Percentiles rank a stretch among this genome's conserved stretches.
phyloP scores from a whole-genome alignment of 2,329 filamentous ascomycete genomes.

The Exophiala alcalophila region DNA sequence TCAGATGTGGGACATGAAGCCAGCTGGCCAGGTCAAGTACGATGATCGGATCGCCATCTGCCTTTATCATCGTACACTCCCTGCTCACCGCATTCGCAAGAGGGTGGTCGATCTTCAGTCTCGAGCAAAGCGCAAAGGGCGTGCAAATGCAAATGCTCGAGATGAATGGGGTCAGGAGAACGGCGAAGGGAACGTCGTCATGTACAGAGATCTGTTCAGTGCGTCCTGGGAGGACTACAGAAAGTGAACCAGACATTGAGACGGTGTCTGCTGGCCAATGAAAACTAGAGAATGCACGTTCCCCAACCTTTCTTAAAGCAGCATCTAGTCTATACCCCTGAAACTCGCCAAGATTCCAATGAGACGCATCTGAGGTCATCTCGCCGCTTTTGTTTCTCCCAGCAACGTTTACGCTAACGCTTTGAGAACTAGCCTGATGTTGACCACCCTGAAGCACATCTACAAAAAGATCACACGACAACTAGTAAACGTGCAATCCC shows the following conservation, averaged over 20 bases:
- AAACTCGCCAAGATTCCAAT: constrained; percentile 1
- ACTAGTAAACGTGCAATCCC: constrained; percentile 10
- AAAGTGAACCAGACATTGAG: constrained; percentile 9
- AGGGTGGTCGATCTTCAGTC: background rate
- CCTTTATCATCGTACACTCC: constrained; percentile 6
- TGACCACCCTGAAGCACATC: no score
- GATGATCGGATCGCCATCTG: constrained; percentile 7
- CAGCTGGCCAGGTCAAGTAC: constrained; percentile 8
- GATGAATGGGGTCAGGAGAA: background rate
- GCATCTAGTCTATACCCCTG: background rate
- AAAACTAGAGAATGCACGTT: background rate
- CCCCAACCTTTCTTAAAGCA: constrained; percentile 5
- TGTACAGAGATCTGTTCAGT: constrained; percentile 23
- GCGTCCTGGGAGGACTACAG: constrained; percentile 24
- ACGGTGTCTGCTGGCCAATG: no score
- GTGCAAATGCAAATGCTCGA: no score
- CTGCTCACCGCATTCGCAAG: background rate
- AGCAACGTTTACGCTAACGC: constrained; percentile 21
- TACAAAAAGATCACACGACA: constrained; percentile 6
- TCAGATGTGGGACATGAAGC: constrained; percentile 23
- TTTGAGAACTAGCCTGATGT: constrained; percentile 9
- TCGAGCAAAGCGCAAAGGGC: no score
- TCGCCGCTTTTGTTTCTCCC: constrained; percentile 12
- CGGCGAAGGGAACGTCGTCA: constrained; percentile 12
- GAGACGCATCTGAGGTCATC: background rate